Evolutionary conservation across 495 filamentous ascomycete species (phyloP).

Genomic region (Annulohypoxylon maeteangense): DNA sequence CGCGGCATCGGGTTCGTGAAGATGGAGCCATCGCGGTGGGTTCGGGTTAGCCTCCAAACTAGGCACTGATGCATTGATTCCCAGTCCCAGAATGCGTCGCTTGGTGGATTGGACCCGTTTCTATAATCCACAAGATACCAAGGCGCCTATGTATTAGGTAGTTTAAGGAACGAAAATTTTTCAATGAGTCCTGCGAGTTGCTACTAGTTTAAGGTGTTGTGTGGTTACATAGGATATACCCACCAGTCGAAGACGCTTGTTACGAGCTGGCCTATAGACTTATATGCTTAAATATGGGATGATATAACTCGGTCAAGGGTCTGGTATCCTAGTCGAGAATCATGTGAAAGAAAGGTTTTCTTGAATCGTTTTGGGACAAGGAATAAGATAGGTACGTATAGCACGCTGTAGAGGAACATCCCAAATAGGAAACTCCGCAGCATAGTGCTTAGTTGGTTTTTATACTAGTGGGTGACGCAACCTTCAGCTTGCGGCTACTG

Average conservation of each 20-base stretch:
- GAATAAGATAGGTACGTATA: background rate
- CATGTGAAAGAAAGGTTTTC: background rate
- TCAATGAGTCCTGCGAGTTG: background rate
- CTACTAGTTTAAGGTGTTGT: background rate
- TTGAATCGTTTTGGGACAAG: background rate
- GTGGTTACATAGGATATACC: background rate
- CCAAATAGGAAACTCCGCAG: background rate
- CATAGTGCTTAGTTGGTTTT: background rate
- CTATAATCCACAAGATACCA: background rate
- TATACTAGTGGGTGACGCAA: background rate
- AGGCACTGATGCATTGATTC: constrained; percentile 9
- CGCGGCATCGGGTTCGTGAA: background rate
- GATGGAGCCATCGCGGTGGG: background rate
- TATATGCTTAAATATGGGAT: background rate
- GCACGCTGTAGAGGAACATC: background rate
- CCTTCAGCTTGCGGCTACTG: background rate
- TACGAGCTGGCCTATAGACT: background rate
- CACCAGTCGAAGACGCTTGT: background rate
- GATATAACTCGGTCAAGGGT: background rate
- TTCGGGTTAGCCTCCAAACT: background rate
- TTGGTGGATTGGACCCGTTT: background rate
- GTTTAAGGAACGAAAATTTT: constrained; percentile 1
- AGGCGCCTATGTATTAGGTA: background rate
- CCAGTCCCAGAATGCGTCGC: background rate
- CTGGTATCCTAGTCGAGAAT: background rate